phyloP scores from a whole-genome alignment of 75 land plant genomes.

The Larix kaempferi region DNA sequence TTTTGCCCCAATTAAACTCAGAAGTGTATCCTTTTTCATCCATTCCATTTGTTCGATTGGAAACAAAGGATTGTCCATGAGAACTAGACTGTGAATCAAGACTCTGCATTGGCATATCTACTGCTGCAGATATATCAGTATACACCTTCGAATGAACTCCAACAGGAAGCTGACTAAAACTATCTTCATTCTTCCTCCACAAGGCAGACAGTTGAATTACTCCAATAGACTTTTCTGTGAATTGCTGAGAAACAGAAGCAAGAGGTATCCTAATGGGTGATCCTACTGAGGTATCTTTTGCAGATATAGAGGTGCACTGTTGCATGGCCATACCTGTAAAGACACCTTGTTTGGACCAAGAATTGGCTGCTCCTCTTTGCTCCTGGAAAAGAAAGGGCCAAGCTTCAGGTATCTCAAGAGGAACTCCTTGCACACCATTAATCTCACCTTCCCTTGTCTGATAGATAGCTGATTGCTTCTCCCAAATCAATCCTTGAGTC shows the following conservation, averaged over 20 bases:
- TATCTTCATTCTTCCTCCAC: background rate
- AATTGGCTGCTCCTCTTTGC: background rate
- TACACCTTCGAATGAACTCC: constrained; percentile 1
- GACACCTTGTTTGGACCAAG: background rate
- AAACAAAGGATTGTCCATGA: background rate
- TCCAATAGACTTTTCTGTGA: background rate
- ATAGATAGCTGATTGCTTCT: background rate
- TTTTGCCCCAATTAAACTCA: background rate
- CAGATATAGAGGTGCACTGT: background rate
- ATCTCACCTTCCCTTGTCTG: background rate
- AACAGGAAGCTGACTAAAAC: background rate
- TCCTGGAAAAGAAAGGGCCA: background rate
- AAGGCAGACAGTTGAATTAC: background rate
- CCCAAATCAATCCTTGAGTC: background rate
- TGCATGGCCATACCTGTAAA: background rate
- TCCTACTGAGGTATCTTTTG: background rate
- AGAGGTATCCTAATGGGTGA: background rate
- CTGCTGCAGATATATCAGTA: background rate
- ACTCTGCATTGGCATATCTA: constrained; percentile 1
- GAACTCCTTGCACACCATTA: background rate
- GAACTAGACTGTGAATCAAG: constrained; percentile 3
- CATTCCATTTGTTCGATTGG: constrained; percentile 3
- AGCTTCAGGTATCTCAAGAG: background rate
- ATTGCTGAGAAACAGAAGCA: background rate
- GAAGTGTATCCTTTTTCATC: background rate